phyloP scores from a whole-genome alignment of 176 grass and related monocot genomes.

The Dactylis glomerata region DNA sequence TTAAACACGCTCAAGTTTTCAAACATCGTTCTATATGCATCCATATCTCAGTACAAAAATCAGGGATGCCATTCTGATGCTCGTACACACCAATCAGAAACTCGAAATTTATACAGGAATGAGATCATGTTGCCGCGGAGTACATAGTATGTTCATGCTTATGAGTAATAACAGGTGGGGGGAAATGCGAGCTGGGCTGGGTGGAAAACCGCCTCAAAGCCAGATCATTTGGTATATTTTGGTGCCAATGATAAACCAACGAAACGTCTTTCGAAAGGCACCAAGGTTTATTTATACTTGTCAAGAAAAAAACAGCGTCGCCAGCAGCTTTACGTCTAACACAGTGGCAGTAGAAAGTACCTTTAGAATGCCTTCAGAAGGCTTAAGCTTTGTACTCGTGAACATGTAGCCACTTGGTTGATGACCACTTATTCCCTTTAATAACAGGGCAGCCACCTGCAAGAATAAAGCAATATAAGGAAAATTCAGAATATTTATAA shows the following conservation, averaged over 20 bases:
- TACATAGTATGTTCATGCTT: neutral
- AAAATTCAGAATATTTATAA: neutral
- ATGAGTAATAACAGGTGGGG: neutral
- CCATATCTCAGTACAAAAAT: neutral
- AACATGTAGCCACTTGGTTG: constrained; percentile 88
- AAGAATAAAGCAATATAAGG: neutral
- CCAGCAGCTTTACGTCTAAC: neutral
- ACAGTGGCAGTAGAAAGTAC: constrained; percentile 20
- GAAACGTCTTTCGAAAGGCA: neutral
- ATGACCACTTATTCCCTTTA: constrained; percentile 95
- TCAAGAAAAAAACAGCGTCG: neutral
- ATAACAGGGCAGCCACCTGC: constrained; percentile 83
- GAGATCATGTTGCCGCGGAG: neutral
- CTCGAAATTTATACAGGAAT: neutral
- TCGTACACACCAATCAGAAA: neutral
- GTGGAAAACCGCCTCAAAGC: neutral
- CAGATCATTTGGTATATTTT: neutral
- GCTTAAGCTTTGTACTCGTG: constrained; percentile 67
- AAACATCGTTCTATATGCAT: neutral
- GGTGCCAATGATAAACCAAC: no score
- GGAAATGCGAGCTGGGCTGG: neutral
- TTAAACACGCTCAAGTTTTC: neutral
- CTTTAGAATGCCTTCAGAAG: constrained; percentile 2
- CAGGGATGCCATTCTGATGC: neutral
- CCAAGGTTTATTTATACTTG: neutral